These are phyloP conservation scores for Metschnikowia corniflorae DNA, from an alignment of 805 yeast genomes.

Conservation along the genomic window DNA sequence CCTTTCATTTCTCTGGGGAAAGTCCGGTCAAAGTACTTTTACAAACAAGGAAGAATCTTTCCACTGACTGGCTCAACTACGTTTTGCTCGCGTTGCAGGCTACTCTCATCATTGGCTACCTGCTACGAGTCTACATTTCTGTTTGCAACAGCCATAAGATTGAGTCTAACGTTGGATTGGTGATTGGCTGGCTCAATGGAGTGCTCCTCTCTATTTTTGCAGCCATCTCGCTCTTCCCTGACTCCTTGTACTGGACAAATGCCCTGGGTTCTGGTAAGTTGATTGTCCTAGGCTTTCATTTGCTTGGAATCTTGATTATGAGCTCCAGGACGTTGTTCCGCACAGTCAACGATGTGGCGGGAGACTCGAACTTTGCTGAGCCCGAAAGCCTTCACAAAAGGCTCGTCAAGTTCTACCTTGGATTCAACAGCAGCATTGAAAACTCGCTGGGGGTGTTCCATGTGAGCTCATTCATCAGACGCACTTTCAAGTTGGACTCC, in stretches of 20 bases:
- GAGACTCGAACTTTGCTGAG: slow-evolving; percentile 20
- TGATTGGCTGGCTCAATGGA: slow-evolving; percentile 35
- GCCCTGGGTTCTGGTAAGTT: slow-evolving; percentile 8
- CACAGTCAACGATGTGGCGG: slow-evolving; percentile 27
- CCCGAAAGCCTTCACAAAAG: slow-evolving; percentile 23
- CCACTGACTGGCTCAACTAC: slow-evolving; percentile 2
- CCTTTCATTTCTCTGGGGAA: no score
- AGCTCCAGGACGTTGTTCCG: slow-evolving; percentile 30
- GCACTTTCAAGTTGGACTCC: slow-evolving; percentile 9
- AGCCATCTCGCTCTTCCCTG: slow-evolving; percentile 21
- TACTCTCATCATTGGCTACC: slow-evolving; percentile 12
- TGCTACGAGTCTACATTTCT: slow-evolving; percentile 24
- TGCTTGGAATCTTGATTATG: slow-evolving; percentile 25
- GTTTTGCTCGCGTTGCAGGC: neutral
- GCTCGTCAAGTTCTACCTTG: slow-evolving; percentile 29
- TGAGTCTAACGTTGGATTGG: slow-evolving; percentile 32
- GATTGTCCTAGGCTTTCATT: slow-evolving; percentile 21
- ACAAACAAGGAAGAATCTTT: no score
- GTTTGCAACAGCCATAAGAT: slow-evolving; percentile 34
- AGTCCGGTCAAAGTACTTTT: no score
- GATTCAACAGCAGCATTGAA: slow-evolving; percentile 20
- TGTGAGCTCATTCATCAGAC: slow-evolving; percentile 11
- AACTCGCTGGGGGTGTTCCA: slow-evolving; percentile 15
- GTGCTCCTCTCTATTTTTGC: slow-evolving; percentile 26
- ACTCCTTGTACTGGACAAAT: slow-evolving; percentile 12